Evolutionary conservation across 495 filamentous ascomycete genomes (phyloP), one percentile per base, ranked within the genome.

Genomic region (Xylaria palmicola): DNA sequence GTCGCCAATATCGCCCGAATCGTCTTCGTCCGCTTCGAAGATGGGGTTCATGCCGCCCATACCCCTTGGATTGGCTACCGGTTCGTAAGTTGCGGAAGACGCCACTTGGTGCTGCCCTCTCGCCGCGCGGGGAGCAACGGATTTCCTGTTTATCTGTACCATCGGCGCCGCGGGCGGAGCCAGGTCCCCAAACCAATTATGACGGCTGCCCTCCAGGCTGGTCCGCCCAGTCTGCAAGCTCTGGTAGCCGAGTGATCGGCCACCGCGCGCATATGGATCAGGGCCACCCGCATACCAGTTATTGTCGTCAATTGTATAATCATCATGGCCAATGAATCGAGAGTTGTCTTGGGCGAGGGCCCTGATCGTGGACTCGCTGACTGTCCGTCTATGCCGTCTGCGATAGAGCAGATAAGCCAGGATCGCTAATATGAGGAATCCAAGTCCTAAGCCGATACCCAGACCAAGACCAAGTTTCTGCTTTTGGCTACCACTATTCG

Each of bases 371-470:
- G 69, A 70, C 17, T 81, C 73, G 4, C 79, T 72, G 4, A 69
- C 63, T 8, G 59, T 62, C 7, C 72, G 67, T 13, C 67, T 68
- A 30, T 70, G 79, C 8, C 84, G 79, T 22, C 79, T 81, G 43
- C 84, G 77, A 53, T 87, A 90, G 70, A 81, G 83, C 60, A 86
- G 78, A 67, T 76, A 86, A 26, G 85, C 68, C 2, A 83, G 49
- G 4, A 84, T 62, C 3, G 85, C 66, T 0, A 74, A 69, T 3
- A 86, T 77, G 4, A 84, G 75, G 3, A 88, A 68, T 1, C 88
- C 88, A 20, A 95, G 64, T 6, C 87, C 88, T 1, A 97, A 62
- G 0, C 93, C 91, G n/a, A 86, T 79, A 6, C 90, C 91, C 0
- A 96, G 78, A 7, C 86, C 88, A 15, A 83, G 77, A 55, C 88